A percentile compares a stretch with the other conserved stretches of the same genome.
These are phyloP conservation scores for Hypoxylon sp. DNA, from an alignment of 2,329 filamentous ascomycete species.

Conservation along the genomic window DNA sequence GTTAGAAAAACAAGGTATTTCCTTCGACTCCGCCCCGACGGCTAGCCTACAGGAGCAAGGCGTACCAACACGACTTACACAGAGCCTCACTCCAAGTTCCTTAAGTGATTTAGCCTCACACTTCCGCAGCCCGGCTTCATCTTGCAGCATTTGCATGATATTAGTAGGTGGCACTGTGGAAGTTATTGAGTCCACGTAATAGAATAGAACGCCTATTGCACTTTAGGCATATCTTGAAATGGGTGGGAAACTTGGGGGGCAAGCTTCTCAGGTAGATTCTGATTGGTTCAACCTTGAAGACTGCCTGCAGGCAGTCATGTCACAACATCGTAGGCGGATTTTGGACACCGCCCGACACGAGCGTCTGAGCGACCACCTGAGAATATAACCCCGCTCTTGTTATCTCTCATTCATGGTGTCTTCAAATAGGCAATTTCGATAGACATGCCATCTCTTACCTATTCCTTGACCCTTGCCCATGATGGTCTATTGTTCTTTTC, in stretches of 20 bases:
- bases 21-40: neutral
- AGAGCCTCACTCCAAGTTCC: neutral
- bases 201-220: neutral
- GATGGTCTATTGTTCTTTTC: neutral
- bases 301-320: neutral
- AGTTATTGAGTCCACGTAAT: neutral
- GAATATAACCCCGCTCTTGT: neutral
- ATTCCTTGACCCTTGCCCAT: neutral
- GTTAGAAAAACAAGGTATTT: neutral
- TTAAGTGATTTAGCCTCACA: neutral
- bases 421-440: neutral
- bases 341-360: neutral
- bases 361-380: neutral
- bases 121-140: neutral
- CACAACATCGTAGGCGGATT: neutral
- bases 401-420: neutral
- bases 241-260: too few species aligned
- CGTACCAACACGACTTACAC: neutral
- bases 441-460: neutral
- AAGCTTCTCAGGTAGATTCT: neutral
- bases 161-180: neutral
- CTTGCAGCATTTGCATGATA: neutral
- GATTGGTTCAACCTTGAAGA: neutral
- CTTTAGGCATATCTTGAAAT: neutral
- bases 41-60: neutral